These are phyloP conservation scores for Mycena kentingensis DNA, from an alignment of 768 basidiomycete species.

Conservation along the genomic window DNA sequence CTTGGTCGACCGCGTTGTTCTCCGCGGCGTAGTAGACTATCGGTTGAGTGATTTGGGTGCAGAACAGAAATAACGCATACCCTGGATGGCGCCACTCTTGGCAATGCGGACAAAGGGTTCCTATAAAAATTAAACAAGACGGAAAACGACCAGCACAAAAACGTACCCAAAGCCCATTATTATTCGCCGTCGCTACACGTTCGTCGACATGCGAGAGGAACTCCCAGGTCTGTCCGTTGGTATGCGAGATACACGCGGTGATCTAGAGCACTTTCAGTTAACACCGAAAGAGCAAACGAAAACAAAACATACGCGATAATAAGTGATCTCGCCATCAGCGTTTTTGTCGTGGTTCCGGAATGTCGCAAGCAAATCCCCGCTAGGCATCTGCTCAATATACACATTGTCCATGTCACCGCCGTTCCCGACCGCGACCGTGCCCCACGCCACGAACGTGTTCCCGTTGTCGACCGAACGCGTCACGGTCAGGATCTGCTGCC, in stretches of 20 bases:
- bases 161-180: constrained; percentile 27
- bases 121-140: constrained; percentile 1
- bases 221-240: constrained; percentile 23
- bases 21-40: constrained; percentile 26
- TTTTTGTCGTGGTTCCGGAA: constrained; percentile 21
- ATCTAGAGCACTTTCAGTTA: constrained; percentile 5
- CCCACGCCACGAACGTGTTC: constrained; percentile 7
- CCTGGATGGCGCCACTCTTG: constrained; percentile 21
- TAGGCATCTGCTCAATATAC: constrained; percentile 12
- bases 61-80: background rate
- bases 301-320: constrained; percentile 7
- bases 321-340: constrained; percentile 8
- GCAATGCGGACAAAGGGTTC: constrained; percentile 27
- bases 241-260: constrained; percentile 23
- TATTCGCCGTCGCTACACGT: constrained; percentile 11
- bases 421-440: constrained; percentile 11
- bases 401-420: constrained; percentile 22
- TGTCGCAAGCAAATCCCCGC: constrained; percentile 15
- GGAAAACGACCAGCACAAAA: background rate
- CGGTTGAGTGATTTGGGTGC: background rate
- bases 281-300: background rate
- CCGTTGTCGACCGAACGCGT: constrained; percentile 21
- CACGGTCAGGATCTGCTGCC: constrained; percentile 8
- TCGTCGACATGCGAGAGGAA: constrained; percentile 26
- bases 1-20: constrained; percentile 24